These are phyloP conservation scores for Talaromyces ruber DNA, from an alignment of 495 filamentous ascomycete species.

Conservation along the genomic window DNA sequence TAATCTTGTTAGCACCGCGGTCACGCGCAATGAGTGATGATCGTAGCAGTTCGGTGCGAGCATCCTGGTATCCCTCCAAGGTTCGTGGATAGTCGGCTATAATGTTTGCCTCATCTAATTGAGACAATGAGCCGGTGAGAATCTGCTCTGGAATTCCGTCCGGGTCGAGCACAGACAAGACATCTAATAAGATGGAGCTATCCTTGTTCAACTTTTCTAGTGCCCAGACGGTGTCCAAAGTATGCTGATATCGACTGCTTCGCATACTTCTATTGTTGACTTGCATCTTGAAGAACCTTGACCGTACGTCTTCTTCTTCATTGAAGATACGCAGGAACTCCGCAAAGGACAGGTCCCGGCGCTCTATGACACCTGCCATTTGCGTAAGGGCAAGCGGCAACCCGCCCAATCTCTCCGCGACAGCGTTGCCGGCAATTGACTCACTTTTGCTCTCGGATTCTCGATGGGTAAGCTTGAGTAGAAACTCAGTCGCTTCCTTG, in stretches of 20 bases:
- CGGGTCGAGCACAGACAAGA: conserved; percentile 15
- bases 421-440: neutral
- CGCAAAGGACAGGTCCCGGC: conserved; percentile 9
- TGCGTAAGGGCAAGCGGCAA: conserved; percentile 25
- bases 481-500: neutral
- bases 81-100: conserved; percentile 1
- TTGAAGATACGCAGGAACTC: conserved; percentile 14
- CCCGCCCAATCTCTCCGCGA: conserved; percentile 16
- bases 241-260: conserved; percentile 12
- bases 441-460: neutral
- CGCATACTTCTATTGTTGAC: neutral
- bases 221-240: conserved; percentile 24
- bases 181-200: conserved; percentile 9
- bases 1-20: conserved; percentile 6
- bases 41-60: conserved; percentile 10
- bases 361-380: conserved; percentile 22
- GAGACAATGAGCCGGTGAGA: neutral
- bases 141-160: conserved; percentile 13
- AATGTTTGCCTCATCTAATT: neutral
- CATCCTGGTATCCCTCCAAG: conserved; percentile 4
- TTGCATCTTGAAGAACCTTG: conserved; percentile 9
- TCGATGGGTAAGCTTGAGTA: conserved; percentile 3
- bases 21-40: conserved; percentile 11
- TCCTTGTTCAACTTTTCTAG: conserved; percentile 8
- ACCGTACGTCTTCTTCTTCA: conserved; percentile 9